phyloP scores from a whole-genome alignment of 2,329 filamentous ascomycete species.

The Trichophyton schoenleinii region DNA sequence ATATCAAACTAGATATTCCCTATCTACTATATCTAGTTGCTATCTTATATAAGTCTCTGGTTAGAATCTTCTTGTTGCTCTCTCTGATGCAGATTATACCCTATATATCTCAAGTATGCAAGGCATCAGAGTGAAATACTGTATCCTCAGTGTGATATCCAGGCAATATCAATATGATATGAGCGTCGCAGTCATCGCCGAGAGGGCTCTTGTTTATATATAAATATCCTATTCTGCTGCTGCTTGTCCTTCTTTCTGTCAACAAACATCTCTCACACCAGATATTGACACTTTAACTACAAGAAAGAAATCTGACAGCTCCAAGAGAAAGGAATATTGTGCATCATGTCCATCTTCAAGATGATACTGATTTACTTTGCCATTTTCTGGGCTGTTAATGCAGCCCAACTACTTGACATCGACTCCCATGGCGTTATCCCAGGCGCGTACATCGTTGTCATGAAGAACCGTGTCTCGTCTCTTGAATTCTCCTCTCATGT shows the following conservation, averaged over 20 bases:
- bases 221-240: background rate
- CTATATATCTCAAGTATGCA: too few species aligned
- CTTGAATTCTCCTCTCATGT: conserved; percentile 11
- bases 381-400: conserved; percentile 10
- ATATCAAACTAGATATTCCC: too few species aligned
- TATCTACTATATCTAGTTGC: too few species aligned
- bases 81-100: too few species aligned
- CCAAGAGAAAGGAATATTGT: background rate
- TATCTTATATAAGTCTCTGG: too few species aligned
- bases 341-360: conserved; percentile 11
- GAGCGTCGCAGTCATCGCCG: too few species aligned
- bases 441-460: conserved; percentile 12
- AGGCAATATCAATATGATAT: too few species aligned
- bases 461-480: conserved; percentile 11
- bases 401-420: conserved; percentile 9
- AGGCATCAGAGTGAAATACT: too few species aligned
- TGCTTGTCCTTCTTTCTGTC: background rate
- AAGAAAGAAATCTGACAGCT: background rate
- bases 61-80: too few species aligned
- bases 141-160: too few species aligned
- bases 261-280: background rate
- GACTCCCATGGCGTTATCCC: conserved; percentile 2
- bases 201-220: background rate
- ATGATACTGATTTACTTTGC: conserved; percentile 10
- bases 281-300: background rate